Base-by-base conservation (phyloP, 768 basidiomycete genomes). In the Gautieria morchelliformis region DNA sequence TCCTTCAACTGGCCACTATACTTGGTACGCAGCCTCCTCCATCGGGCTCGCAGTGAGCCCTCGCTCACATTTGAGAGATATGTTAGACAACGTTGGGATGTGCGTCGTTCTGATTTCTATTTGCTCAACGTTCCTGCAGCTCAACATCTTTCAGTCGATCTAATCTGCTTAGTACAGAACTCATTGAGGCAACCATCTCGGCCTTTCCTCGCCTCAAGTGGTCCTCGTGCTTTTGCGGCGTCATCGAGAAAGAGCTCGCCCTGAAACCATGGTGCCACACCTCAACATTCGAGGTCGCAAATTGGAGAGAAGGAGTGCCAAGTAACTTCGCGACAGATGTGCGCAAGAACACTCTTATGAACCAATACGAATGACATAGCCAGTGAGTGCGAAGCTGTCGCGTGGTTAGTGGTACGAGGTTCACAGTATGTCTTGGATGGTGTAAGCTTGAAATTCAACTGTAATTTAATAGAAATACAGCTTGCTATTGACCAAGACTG, bases 211-310 rank as follows among this genome's bases (percentile, higher is more conserved):
- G 78, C 39, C 66, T 67, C 27, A 71, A 70, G n/a, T 79, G 78
- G 77, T 72, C 73, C 4, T 68, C 72, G 60, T 67, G 70, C 58
- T 79, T 79, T 57, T 72, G 69, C 6, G 53, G 60, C 19, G 72
- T 74, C 35, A 71, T 80, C 59, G 74, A 76, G 64, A 70, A 69
- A 58, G 78, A 80, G 64, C 66, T 77, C 40, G 33, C 63, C 30
- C 65, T 74, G 48, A 78, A 79, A 62, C 77, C 75, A 32, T 79
- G 77, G 77, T 78, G 75, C 65, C 76, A 78, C 65, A 71, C 71
- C n/a, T 65, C 74, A 35, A 70, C 74, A 33, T 79, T 78, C 59
- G 78, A 78, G 61, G 61, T 70, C 5, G 73, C 77, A 9, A 67
- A 67, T 60, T 78, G 76, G 76, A 70, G 64, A 62, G 62, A 66